These are phyloP conservation scores for Colletotrichum sp. DNA, from an alignment of 2,329 filamentous ascomycete genomes.

Conservation along the genomic window DNA sequence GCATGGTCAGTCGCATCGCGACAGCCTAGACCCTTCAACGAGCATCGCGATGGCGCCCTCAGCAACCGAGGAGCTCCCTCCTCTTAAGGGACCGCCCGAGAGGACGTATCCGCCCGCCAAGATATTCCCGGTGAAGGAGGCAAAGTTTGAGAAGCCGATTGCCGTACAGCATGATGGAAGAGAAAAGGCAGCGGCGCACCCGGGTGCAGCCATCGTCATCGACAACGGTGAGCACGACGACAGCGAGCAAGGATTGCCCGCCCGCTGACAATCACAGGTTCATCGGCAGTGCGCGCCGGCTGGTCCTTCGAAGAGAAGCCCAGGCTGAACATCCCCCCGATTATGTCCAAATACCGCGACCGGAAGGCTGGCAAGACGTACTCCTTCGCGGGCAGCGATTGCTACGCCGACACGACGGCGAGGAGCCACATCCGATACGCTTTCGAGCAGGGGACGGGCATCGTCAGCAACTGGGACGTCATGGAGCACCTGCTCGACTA, in stretches of 20 bases:
- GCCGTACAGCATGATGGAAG: slow-evolving; percentile 70
- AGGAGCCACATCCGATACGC: slow-evolving; percentile 88
- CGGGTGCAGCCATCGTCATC: slow-evolving; percentile 85
- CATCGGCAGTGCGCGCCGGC: slow-evolving; percentile 86
- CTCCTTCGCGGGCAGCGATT: slow-evolving; percentile 89
- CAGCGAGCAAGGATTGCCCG: background rate
- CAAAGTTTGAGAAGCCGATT: slow-evolving; percentile 62
- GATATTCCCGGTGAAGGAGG: slow-evolving; percentile 67
- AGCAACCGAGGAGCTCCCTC: slow-evolving; percentile 50
- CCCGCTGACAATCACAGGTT: slow-evolving; percentile 60
- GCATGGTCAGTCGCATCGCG: slow-evolving; percentile 22
- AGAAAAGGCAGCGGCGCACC: slow-evolving; percentile 65
- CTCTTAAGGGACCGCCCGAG: slow-evolving; percentile 42
- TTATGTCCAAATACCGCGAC: slow-evolving; percentile 95
- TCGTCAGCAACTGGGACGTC: slow-evolving; percentile 97
- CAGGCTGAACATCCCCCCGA: slow-evolving; percentile 80
- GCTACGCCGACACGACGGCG: slow-evolving; percentile 93
- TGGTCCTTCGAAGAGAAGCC: slow-evolving; percentile 94
- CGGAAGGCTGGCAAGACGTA: slow-evolving; percentile 92
- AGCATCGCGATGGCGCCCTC: slow-evolving; percentile 54
- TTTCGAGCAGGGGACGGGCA: slow-evolving; percentile 88
- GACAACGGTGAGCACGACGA: slow-evolving; percentile 83
- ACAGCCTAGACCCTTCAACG: slow-evolving; percentile 20
- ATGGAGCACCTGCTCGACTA: slow-evolving; percentile 96
- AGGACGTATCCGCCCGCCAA: slow-evolving; percentile 57